Percentiles rank a stretch among this genome's conserved stretches.
These are phyloP conservation scores for Candida odintsovae DNA, from an alignment of 805 yeast species.

Conservation along the genomic window DNA sequence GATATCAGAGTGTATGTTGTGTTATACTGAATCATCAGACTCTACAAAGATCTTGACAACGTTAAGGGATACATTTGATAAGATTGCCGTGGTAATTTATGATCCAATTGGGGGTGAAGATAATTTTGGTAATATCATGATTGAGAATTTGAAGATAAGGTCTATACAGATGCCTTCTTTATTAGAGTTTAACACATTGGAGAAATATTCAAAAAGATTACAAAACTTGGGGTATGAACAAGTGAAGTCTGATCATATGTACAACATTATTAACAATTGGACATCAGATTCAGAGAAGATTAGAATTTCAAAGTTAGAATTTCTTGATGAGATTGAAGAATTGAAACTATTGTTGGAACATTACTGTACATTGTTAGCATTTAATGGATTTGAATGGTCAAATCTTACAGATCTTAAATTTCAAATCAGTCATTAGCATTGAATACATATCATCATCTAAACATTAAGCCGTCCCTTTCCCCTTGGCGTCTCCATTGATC, in stretches of 20 bases:
- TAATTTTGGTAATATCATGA: constrained; percentile 51
- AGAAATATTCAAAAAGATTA: constrained; percentile 17
- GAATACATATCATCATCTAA: constrained; percentile 35
- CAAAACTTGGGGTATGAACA: constrained; percentile 8
- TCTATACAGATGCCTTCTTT: constrained; percentile 37
- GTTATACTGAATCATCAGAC: constrained; percentile 41
- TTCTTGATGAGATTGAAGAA: constrained; percentile 58
- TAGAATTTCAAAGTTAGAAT: constrained; percentile 42
- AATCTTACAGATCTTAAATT: neutral
- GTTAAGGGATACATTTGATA: constrained; percentile 23
- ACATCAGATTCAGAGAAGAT: constrained; percentile 29
- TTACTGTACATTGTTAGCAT: constrained; percentile 37
- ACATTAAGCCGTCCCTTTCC: constrained; percentile 64
- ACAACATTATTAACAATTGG: constrained; percentile 28
- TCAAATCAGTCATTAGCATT: neutral
- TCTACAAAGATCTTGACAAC: constrained; percentile 33
- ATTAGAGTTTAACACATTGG: constrained; percentile 32
- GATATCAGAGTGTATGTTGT: constrained; percentile 53
- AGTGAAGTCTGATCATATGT: constrained; percentile 25
- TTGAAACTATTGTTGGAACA: constrained; percentile 44
- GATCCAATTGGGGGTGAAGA: constrained; percentile 56
- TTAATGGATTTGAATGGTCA: constrained; percentile 19
- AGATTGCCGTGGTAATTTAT: constrained; percentile 35
- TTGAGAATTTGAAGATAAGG: constrained; percentile 40
- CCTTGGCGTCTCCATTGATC: constrained; percentile 71